These are phyloP conservation scores for Groenewaldozyma sp. DNA, from an alignment of 1,139 yeast genomes.

Conservation along the genomic window DNA sequence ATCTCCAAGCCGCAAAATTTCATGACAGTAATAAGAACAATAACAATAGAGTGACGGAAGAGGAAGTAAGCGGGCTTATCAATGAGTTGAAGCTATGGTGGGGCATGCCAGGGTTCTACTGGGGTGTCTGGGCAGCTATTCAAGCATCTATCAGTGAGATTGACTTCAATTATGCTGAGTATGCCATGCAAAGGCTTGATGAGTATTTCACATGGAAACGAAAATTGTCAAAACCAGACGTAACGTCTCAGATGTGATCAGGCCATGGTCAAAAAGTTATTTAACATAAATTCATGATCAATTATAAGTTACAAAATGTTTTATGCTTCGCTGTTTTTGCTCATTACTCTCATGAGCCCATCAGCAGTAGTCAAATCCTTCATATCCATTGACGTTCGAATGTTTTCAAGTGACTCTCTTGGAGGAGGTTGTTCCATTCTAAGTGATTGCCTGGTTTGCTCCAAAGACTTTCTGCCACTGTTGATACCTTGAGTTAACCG, in stretches of 20 bases:
- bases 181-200: constrained; percentile 49
- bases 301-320: neutral
- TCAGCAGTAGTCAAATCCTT: constrained; percentile 24
- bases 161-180: constrained; percentile 61
- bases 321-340: constrained; percentile 5
- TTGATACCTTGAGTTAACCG: neutral
- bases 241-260: too few species aligned
- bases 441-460: constrained; percentile 14
- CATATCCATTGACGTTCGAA: constrained; percentile 24
- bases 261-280: neutral
- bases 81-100: constrained; percentile 52
- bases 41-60: constrained; percentile 12
- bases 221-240: constrained; percentile 4
- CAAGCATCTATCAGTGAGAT: constrained; percentile 63
- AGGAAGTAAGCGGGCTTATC: constrained; percentile 35
- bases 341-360: constrained; percentile 19
- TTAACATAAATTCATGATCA: neutral
- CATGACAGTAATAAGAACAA: constrained; percentile 5
- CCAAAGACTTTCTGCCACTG: constrained; percentile 14
- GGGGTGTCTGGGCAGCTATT: constrained; percentile 82
- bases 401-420: constrained; percentile 19
- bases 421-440: constrained; percentile 24
- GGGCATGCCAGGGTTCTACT: constrained; percentile 76
- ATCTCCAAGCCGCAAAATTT: constrained; percentile 22
- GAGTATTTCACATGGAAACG: constrained; percentile 66